phyloP scores from a whole-genome alignment of 352 stramenopile genomes.

The Pythium rishiriense region DNA sequence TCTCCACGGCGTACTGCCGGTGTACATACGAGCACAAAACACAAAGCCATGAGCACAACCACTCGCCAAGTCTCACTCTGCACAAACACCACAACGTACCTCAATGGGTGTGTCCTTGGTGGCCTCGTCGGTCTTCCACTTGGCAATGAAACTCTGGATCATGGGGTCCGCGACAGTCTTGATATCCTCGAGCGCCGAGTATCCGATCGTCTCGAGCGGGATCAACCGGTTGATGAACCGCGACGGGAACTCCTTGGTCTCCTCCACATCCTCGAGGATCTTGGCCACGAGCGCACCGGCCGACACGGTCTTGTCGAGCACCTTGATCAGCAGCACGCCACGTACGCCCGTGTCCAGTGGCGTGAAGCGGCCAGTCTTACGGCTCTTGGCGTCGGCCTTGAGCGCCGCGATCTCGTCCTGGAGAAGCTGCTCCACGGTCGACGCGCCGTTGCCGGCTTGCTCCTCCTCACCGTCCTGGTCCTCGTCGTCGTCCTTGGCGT shows the following conservation, averaged over 20 bases:
- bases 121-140: conserved; percentile 20
- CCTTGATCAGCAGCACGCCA: conserved; percentile 68
- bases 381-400: conserved; percentile 52
- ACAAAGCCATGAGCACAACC: background rate
- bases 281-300: conserved; percentile 47
- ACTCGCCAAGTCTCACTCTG: background rate
- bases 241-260: conserved; percentile 67
- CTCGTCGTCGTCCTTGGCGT: conserved; percentile 21
- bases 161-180: conserved; percentile 52
- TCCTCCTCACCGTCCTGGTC: conserved; percentile 20
- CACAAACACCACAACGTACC: no score
- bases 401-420: conserved; percentile 68
- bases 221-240: conserved; percentile 78
- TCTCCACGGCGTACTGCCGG: conserved; percentile 66
- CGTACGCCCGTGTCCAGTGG: conserved; percentile 75
- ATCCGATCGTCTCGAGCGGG: conserved; percentile 67
- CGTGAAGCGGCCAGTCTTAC: conserved; percentile 69
- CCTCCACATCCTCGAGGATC: conserved; percentile 65
- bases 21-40: background rate
- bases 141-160: conserved; percentile 41
- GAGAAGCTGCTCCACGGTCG: conserved; percentile 66
- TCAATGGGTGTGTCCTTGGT: conserved; percentile 31
- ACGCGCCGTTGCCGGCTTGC: background rate
- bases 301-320: conserved; percentile 52
- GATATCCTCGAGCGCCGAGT: conserved; percentile 64